A percentile compares a stretch with the other conserved stretches of the same genome.
Conservation (phyloP, 1,284 basidiomycete genomes). For the Ustilago cynodontis region DNA sequence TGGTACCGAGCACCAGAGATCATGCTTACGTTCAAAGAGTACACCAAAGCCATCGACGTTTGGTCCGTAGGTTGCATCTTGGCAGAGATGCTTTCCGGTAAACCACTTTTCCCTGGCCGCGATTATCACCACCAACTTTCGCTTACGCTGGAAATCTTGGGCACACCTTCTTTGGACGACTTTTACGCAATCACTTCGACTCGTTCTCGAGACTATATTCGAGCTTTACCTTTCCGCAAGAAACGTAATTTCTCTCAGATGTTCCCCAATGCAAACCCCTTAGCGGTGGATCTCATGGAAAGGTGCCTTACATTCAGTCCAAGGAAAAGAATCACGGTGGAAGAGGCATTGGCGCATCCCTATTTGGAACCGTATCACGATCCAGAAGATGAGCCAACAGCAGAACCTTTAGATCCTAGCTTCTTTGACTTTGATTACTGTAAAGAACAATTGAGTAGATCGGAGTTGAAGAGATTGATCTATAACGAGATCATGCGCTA, state of each 20-base stretch:
- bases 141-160: conserved; percentile 75
- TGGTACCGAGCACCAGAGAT: conserved; percentile 70
- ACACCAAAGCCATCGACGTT: conserved; percentile 72
- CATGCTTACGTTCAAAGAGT: conserved; percentile 70
- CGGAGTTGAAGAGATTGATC: conserved; percentile 65
- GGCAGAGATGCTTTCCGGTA: conserved; percentile 93
- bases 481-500: conserved; percentile 62
- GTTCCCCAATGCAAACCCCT: conserved; percentile 81
- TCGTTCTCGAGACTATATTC: conserved; percentile 89
- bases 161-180: conserved; percentile 76
- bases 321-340: conserved; percentile 67
- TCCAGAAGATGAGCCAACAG: conserved; percentile 67
- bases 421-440: conserved; percentile 69
- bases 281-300: conserved; percentile 83
- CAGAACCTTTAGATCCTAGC: conserved; percentile 64
- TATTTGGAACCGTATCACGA: conserved; percentile 69
- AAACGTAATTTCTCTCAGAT: conserved; percentile 81
- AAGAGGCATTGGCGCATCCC: conserved; percentile 67
- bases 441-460: conserved; percentile 72
- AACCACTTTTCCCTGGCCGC: conserved; percentile 86
- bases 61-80: conserved; percentile 95
- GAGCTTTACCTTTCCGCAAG: conserved; percentile 90
- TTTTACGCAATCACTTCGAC: conserved; percentile 81
- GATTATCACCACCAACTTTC: conserved; percentile 74
- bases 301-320: conserved; percentile 80